phyloP scores from a whole-genome alignment of 2,329 filamentous ascomycete species.

The Pseudocercospora eumusae region DNA sequence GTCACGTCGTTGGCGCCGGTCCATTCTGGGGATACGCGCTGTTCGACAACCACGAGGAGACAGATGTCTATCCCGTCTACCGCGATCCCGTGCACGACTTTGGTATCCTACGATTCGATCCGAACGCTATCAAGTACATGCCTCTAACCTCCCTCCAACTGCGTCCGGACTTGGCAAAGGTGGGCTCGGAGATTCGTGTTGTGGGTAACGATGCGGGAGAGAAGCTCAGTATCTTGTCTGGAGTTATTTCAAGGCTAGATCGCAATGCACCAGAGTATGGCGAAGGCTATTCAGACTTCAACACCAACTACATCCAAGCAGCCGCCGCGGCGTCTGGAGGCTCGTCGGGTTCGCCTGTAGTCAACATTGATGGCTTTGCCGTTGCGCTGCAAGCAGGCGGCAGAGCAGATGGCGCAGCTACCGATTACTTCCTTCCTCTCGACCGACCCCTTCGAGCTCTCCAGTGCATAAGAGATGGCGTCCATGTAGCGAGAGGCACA shows the following conservation, averaged over 20 bases:
- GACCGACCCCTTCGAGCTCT: constrained; percentile 87
- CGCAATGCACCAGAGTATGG: constrained; percentile 97
- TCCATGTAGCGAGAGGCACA: constrained; percentile 82
- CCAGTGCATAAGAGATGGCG: constrained; percentile 75
- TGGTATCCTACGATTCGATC: constrained; percentile 93
- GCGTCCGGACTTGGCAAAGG: constrained; percentile 79
- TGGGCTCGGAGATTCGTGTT: constrained; percentile 92
- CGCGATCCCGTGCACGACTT: constrained; percentile 98
- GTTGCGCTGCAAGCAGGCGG: constrained; percentile 93
- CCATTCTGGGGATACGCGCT: constrained; percentile 98
- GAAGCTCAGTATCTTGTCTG: constrained; percentile 95
- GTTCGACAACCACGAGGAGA: constrained; percentile 97
- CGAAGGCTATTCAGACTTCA: constrained; percentile 98
- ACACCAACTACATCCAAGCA: constrained; percentile 93
- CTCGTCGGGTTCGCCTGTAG: constrained; percentile 96
- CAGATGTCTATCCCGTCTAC: constrained; percentile 94
- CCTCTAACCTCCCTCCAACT: constrained; percentile 76
- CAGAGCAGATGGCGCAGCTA: constrained; percentile 89
- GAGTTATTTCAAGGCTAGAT: constrained; percentile 93
- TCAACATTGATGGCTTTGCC: constrained; percentile 89
- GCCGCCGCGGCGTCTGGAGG: constrained; percentile 95
- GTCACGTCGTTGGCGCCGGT: constrained; percentile 88
- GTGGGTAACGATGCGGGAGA: constrained; percentile 98
- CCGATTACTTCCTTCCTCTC: constrained; percentile 93
- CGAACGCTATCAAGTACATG: constrained; percentile 97